phyloP scores from a whole-genome alignment of 2,329 filamentous ascomycete genomes.

The Aspergillus sp. region DNA sequence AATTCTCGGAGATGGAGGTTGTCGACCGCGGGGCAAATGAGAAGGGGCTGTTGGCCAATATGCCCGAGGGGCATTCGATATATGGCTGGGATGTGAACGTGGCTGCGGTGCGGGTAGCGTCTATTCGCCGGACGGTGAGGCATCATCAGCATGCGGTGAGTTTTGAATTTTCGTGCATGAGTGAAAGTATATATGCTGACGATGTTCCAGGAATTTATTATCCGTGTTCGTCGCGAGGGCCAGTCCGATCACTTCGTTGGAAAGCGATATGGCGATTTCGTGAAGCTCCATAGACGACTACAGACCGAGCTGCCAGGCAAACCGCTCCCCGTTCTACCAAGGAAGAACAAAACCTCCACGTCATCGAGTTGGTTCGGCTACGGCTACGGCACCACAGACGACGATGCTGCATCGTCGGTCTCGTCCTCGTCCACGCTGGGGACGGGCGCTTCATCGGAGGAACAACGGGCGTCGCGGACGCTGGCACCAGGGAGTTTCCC shows the following conservation, averaged over 20 bases:
- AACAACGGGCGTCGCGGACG: constrained; percentile 24
- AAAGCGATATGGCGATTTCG: constrained; percentile 82
- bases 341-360: constrained; percentile 75
- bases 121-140: constrained; percentile 75
- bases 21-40: constrained; percentile 91
- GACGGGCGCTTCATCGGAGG: constrained; percentile 37
- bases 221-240: constrained; percentile 72
- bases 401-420: constrained; percentile 68
- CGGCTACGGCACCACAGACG: constrained; percentile 26
- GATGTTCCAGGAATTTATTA: constrained; percentile 64
- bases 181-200: constrained; percentile 2
- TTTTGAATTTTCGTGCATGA: constrained; percentile 7
- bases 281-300: constrained; percentile 66
- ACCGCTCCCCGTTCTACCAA: constrained; percentile 73
- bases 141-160: constrained; percentile 84
- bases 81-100: constrained; percentile 98
- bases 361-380: constrained; percentile 51
- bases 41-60: constrained; percentile 73
- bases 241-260: constrained; percentile 71
- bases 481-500: constrained; percentile 21
- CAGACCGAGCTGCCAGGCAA: constrained; percentile 84
- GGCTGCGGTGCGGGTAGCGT: constrained; percentile 72
- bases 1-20: constrained; percentile 93
- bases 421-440: constrained; percentile 69
- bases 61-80: constrained; percentile 84